Conservation (phyloP, 2,329 filamentous ascomycete genomes). For the Lecanosticta acicola region DNA sequence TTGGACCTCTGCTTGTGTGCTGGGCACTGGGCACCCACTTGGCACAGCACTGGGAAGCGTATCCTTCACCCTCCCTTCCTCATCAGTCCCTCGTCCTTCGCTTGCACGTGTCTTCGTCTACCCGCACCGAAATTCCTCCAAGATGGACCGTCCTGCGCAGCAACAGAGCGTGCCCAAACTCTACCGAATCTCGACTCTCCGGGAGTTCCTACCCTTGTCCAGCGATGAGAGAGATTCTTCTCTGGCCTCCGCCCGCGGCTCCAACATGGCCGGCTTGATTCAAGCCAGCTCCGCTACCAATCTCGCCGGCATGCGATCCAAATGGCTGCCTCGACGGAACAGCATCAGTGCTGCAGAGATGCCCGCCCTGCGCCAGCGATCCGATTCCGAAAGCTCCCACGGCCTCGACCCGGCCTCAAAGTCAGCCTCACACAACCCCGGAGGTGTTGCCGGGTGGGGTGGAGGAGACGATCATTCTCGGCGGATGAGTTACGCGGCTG, state of each 20-base stretch:
- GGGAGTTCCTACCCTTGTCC: constrained; percentile 39
- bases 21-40: too few species aligned
- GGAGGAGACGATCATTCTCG: constrained; percentile 34
- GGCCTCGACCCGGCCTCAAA: constrained; percentile 13
- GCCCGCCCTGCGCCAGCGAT: constrained; percentile 12
- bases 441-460: constrained; percentile 23
- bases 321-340: constrained; percentile 14
- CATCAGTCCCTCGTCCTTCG: too few species aligned
- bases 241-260: constrained; percentile 41
- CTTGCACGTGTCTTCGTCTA: too few species aligned
- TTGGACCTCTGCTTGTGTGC: too few species aligned
- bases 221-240: constrained; percentile 28
- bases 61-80: too few species aligned
- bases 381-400: constrained; percentile 15
- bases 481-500: constrained; percentile 39
- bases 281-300: constrained; percentile 22
- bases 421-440: background rate
- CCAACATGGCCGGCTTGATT: constrained; percentile 36
- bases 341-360: constrained; percentile 21
- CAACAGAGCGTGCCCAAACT: constrained; percentile 1
- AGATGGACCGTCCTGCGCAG: constrained; percentile 2
- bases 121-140: too few species aligned
- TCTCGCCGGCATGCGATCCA: constrained; percentile 10
- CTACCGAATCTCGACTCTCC: constrained; percentile 23
- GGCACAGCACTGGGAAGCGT: too few species aligned